Base-by-base conservation (phyloP, 495 filamentous ascomycete species). In the Tirmania nivea region DNA sequence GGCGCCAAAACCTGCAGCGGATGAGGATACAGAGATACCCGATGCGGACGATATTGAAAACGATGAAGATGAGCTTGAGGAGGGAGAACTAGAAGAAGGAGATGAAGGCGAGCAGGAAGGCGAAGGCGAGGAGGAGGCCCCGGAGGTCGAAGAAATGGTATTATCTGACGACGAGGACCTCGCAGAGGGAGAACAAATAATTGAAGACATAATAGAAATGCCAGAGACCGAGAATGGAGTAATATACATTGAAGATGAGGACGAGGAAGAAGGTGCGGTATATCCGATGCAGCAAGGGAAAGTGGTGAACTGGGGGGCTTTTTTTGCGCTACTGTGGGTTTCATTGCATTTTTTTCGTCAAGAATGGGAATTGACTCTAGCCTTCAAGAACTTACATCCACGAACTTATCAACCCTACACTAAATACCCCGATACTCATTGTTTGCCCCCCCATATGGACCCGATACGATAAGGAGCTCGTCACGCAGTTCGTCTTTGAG, bases 401-500 rank as follows among this genome's bases (percentile, higher is more conserved):
- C 70, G 79, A 84, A 62, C 77, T 80, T 3, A 74, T 97, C 53
- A 86, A 83, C 51, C 86, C 85, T 10, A 84, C 84, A 0, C 86
- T 95, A 64, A 90, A 96, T 68, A 95, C 88, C 0, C 87, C 90
- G 1, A 84, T 97, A 59, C 70, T 97, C 57, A 73, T 97, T 53
- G 80, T 97, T 62, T 69, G 80, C 12, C 79, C 90, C 50, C 90
- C 90, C 0, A 77, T 77, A 49, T 97, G 92, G 84, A 84, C 84
- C 10, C 73, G 78, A 6, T 76, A 79, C 49, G 84, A 94, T 65
- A 79, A 80, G 60, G 86, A 94, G 66, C 70, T 70, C 10, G 75
- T 96, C 37, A 81, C 87, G 5, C 83, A 85, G 54, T 97, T 94
- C 68, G 75, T 95, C 57, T 97, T 97, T 59, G 90, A 96, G 67